Base-by-base conservation (phyloP, 2,329 filamentous ascomycete species). In the Aspergillus transmontanensis region DNA sequence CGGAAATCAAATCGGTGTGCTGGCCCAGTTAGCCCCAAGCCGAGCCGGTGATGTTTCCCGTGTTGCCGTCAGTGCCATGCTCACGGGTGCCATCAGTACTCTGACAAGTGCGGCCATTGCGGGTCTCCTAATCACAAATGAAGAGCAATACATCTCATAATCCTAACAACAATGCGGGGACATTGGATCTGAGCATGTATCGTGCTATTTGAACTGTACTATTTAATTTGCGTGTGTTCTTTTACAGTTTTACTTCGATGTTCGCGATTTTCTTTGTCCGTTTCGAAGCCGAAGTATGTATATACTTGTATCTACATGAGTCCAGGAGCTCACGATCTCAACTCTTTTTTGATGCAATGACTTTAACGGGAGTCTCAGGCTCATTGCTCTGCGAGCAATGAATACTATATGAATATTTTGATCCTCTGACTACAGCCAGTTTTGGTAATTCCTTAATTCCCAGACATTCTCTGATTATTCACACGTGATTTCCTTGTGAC, bases 1-100 rank as follows among this genome's bases (percentile, higher is more conserved):
- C 55, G 93, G 93, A 75, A 94, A 93, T 61, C 93, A 96, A 79
- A 95, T 96, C 65, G 93, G 93, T 82, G 92, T 96, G 63, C 84
- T 96, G 58, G 87, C 90, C 4, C 92, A 96, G 80, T 87, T 96
- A 64, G 89, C 91, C 0, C 92, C 93, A 0, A 83, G 84, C 4
- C 87, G 92, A 51, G 85, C 87, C 43, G 91, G 89, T 62, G 91
- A 95, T 70, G 89, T 96, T 12, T 89, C 91, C 4, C 84, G 84
- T 54, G 85, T 96, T 32, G 92, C 92, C 3, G 62, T 96, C 23
- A 93, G 90, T 36, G 91, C 93, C 6, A 84, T 96, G 66, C 76
- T 93, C 58, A 90, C 91, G 0, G 93, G 93, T 73, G 87, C 95
- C 39, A 81, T 96, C 64, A 87, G 90, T 32, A 96, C 93, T 0